phyloP scores from a whole-genome alignment of 2,329 filamentous ascomycete genomes.

The Westerdykella aurantiaca region DNA sequence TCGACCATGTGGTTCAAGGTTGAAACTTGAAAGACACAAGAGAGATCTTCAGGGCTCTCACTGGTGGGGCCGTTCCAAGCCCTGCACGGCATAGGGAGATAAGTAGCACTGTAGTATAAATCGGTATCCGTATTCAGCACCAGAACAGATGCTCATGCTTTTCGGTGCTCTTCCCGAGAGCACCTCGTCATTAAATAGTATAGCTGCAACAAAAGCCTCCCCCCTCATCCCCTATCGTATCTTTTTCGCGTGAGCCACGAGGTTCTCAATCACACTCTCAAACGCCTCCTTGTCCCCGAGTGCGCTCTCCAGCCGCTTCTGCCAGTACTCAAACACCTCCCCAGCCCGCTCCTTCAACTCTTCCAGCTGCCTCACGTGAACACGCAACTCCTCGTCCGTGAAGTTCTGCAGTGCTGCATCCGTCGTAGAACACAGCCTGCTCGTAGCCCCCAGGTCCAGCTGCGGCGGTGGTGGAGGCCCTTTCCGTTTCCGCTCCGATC shows the following conservation, averaged over 20 bases:
- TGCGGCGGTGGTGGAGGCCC: constrained; percentile 65
- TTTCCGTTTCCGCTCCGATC: constrained; percentile 42
- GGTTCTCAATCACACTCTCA: constrained; percentile 92
- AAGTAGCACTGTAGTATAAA: too few relatives aligned
- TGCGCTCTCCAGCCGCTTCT: constrained; percentile 77
- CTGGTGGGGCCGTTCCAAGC: too few relatives aligned
- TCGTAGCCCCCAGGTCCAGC: constrained; percentile 72
- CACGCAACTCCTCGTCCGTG: constrained; percentile 67
- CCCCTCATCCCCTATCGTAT: constrained; percentile 57
- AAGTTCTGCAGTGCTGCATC: constrained; percentile 75
- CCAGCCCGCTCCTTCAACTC: constrained; percentile 65
- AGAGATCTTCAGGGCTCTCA: too few relatives aligned
- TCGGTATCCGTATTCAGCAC: too few relatives aligned
- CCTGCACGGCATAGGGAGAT: too few relatives aligned
- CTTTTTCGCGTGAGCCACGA: constrained; percentile 86
- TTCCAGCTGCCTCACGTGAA: constrained; percentile 65
- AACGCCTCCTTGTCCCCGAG: constrained; percentile 88
- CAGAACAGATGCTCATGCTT: too few relatives aligned
- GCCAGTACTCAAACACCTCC: constrained; percentile 81
- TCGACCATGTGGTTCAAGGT: too few relatives aligned
- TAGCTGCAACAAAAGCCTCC: too few relatives aligned
- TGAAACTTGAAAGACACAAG: too few relatives aligned
- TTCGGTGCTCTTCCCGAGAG: too few relatives aligned
- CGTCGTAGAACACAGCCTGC: constrained; percentile 75
- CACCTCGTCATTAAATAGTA: too few relatives aligned